These are phyloP conservation scores for Selenicereus undatus DNA, from an alignment of 148 eudicot species.

Conservation along the genomic window DNA sequence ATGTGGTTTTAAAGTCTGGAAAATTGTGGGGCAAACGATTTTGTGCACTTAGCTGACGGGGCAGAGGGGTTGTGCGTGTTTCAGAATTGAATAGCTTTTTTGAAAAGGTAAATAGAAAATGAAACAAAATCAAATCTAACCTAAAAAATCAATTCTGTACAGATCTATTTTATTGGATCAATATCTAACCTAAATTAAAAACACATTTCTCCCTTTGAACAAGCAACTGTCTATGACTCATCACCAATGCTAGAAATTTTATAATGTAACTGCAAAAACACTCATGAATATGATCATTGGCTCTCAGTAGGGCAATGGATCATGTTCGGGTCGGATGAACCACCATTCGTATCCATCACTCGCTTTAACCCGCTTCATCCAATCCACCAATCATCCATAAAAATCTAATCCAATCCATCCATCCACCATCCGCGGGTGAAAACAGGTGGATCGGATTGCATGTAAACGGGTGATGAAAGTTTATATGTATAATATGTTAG, in stretches of 20 bases:
- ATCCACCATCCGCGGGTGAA: no score
- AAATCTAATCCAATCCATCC: no score
- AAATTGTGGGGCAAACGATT: neutral
- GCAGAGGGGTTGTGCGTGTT: neutral
- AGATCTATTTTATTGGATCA: neutral
- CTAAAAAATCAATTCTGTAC: constrained; percentile 2
- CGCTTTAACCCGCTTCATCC: no score
- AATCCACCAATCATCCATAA: no score
- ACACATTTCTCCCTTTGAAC: neutral
- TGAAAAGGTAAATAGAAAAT: neutral
- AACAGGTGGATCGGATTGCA: no score
- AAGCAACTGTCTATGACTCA: neutral
- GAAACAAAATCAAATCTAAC: neutral
- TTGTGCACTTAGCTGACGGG: neutral
- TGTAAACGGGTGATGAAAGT: no score
- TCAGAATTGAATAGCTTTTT: neutral
- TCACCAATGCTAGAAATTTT: neutral
- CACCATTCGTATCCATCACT: no score
- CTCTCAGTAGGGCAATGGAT: no score
- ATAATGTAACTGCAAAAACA: neutral
- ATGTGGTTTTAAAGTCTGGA: neutral
- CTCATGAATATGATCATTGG: neutral
- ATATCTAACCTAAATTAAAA: neutral
- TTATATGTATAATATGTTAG: no score
- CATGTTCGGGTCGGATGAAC: no score